Conservation (phyloP, 345 rosid genomes). For the Citrus hindsii region DNA sequence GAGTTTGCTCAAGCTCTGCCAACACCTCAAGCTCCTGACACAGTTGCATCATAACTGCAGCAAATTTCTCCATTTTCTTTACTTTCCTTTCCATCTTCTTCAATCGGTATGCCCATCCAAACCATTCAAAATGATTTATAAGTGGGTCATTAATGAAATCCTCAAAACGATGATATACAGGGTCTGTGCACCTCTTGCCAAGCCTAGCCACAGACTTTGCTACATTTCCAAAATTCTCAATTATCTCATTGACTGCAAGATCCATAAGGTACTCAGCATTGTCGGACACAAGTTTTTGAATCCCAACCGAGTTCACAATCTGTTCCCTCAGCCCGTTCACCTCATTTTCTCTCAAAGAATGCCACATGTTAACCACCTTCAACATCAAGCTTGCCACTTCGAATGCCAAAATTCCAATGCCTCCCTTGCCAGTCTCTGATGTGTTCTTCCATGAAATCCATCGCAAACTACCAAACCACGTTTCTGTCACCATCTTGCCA, state of each 20-base stretch:
- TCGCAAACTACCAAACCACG: slow-evolving; percentile 51
- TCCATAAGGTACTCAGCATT: slow-evolving; percentile 51
- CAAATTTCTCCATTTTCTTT: slow-evolving; percentile 62
- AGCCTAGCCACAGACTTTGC: slow-evolving; percentile 46
- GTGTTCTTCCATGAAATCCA: slow-evolving; percentile 34
- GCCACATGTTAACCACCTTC: slow-evolving; percentile 51
- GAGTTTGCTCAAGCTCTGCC: slow-evolving; percentile 64
- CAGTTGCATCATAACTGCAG: slow-evolving; percentile 41
- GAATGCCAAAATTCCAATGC: slow-evolving; percentile 54
- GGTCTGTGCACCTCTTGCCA: slow-evolving; percentile 46
- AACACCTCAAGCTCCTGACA: slow-evolving; percentile 58
- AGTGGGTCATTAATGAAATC: slow-evolving; percentile 43
- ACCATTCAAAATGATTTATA: slow-evolving; percentile 43
- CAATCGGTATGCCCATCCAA: slow-evolving; percentile 47
- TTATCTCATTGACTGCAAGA: slow-evolving; percentile 51
- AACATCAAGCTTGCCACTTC: slow-evolving; percentile 60
- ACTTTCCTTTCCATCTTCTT: slow-evolving; percentile 72
- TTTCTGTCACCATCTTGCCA: slow-evolving; percentile 40
- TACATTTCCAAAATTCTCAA: slow-evolving; percentile 41
- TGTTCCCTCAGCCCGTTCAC: slow-evolving; percentile 41
- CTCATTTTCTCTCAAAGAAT: slow-evolving; percentile 42
- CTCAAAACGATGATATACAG: slow-evolving; percentile 40
- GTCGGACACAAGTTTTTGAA: slow-evolving; percentile 44
- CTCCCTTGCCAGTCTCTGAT: slow-evolving; percentile 35
- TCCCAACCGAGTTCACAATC: slow-evolving; percentile 38